phyloP scores from a whole-genome alignment of 768 basidiomycete genomes.

The Auriscalpium microsporum region DNA sequence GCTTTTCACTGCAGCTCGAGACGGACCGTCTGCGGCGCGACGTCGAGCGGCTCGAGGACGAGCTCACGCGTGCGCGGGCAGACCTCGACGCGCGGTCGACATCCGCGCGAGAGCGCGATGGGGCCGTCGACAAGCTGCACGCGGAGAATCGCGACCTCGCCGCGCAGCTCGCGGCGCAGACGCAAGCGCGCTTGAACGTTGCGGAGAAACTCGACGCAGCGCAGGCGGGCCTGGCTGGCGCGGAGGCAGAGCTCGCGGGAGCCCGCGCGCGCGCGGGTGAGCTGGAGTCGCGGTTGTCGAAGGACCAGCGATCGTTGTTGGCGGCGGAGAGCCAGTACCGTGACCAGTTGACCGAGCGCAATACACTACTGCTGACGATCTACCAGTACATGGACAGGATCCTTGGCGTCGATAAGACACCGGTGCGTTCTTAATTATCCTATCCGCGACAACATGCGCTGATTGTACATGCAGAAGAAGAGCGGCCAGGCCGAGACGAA shows the following conservation, averaged over 20 bases:
- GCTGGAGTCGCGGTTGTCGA: slow-evolving; percentile 70
- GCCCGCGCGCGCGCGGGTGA: slow-evolving; percentile 60
- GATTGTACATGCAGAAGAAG: slow-evolving; percentile 49
- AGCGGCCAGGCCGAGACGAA: slow-evolving; percentile 74
- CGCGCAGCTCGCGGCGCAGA: slow-evolving; percentile 71
- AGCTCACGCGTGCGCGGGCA: slow-evolving; percentile 59
- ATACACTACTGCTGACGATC: slow-evolving; percentile 82
- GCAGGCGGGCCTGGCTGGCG: slow-evolving; percentile 49
- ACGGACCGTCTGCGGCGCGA: slow-evolving; percentile 82
- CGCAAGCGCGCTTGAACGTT: slow-evolving; percentile 78
- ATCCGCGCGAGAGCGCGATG: slow-evolving; percentile 60
- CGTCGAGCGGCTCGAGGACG: slow-evolving; percentile 70
- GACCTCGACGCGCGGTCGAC: slow-evolving; percentile 64
- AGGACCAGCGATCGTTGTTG: slow-evolving; percentile 71
- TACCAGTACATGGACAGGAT: slow-evolving; percentile 96
- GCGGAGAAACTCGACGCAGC: slow-evolving; percentile 82
- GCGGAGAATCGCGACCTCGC: slow-evolving; percentile 76
- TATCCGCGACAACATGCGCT: background rate
- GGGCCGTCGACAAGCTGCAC: slow-evolving; percentile 65
- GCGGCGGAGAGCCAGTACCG: slow-evolving; percentile 73
- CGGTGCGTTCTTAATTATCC: slow-evolving; percentile 37
- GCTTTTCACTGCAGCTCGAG: slow-evolving; percentile 85
- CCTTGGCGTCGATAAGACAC: slow-evolving; percentile 79
- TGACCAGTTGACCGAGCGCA: slow-evolving; percentile 89
- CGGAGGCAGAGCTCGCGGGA: slow-evolving; percentile 58